phyloP scores from a whole-genome alignment of 2,329 filamentous ascomycete species.

The Plectosphaerella cucumerina region DNA sequence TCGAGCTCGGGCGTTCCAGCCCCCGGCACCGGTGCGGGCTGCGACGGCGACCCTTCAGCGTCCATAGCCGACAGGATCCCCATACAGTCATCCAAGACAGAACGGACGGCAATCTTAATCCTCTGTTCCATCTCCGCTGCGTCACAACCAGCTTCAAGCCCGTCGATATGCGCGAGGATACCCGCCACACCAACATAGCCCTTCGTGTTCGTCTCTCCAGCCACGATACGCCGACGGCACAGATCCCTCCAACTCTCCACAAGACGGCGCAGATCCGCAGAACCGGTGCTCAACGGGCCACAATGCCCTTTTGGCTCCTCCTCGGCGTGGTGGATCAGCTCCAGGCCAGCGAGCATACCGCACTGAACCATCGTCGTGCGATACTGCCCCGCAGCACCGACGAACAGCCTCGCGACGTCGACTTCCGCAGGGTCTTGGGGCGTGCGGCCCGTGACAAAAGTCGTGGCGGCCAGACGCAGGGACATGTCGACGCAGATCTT shows the following conservation, averaged over 20 bases:
- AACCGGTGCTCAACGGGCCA: slow-evolving; percentile 22
- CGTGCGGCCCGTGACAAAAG: slow-evolving; percentile 8
- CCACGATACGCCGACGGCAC: slow-evolving; percentile 27
- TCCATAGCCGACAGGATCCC: slow-evolving; percentile 29
- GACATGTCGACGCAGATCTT: slow-evolving; percentile 42
- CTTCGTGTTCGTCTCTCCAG: slow-evolving; percentile 41
- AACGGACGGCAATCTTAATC: slow-evolving; percentile 21
- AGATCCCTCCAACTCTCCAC: slow-evolving; percentile 24
- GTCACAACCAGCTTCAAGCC: slow-evolving; percentile 22
- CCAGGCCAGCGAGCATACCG: slow-evolving; percentile 37
- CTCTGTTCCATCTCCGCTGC: slow-evolving; percentile 24
- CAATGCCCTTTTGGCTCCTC: slow-evolving; percentile 30
- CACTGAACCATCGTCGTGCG: slow-evolving; percentile 34
- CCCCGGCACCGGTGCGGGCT: slow-evolving; percentile 3
- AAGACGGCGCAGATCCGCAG: slow-evolving; percentile 25
- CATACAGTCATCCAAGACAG: slow-evolving; percentile 21
- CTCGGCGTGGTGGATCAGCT: slow-evolving; percentile 40
- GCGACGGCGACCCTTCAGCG: slow-evolving; percentile 9
- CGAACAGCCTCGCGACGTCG: slow-evolving; percentile 32
- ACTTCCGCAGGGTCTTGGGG: slow-evolving; percentile 1
- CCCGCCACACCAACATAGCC: slow-evolving; percentile 27
- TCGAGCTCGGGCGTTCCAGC: slow-evolving; percentile 6
- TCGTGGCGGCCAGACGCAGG: slow-evolving; percentile 18
- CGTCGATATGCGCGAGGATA: slow-evolving; percentile 30
- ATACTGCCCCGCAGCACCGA: slow-evolving; percentile 37